Conservation (phyloP, 2,329 filamentous ascomycete species). For the Cryoendolithus antarcticus region DNA sequence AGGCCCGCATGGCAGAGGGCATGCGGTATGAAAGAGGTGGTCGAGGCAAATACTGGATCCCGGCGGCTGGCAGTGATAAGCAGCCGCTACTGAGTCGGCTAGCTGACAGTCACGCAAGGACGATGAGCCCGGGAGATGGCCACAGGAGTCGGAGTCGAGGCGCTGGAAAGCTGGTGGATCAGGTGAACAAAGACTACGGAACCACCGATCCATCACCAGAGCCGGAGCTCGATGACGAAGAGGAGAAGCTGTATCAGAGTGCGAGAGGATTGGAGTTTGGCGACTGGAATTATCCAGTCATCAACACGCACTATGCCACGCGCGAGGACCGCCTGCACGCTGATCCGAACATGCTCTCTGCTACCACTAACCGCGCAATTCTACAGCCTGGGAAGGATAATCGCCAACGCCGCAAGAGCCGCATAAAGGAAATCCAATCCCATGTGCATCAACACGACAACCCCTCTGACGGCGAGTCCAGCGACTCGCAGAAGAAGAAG, state of each 20-base stretch:
- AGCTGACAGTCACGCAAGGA: constrained; percentile 34
- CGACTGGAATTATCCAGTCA: constrained; percentile 96
- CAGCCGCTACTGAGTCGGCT: constrained; percentile 27
- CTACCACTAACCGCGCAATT: constrained; percentile 42
- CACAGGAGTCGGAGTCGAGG: constrained; percentile 23
- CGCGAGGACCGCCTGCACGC: constrained; percentile 51
- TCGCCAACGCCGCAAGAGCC: constrained; percentile 34
- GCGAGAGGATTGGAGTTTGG: constrained; percentile 65
- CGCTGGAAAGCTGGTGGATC: constrained; percentile 1
- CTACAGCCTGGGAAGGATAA: constrained; percentile 41
- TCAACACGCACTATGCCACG: constrained; percentile 67
- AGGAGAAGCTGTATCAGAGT: constrained; percentile 58
- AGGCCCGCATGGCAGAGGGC: constrained; percentile 78
- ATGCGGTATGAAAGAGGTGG: constrained; percentile 95
- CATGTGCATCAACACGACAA: constrained; percentile 27
- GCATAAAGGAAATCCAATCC: constrained; percentile 33
- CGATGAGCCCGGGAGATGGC: constrained; percentile 37
- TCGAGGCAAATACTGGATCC: constrained; percentile 97
- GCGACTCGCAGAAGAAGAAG: constrained; percentile 8
- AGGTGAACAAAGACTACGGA: constrained; percentile 29
- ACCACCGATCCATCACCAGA: constrained; percentile 36
- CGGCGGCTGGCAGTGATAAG: constrained; percentile 54
- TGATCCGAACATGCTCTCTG: constrained; percentile 41
- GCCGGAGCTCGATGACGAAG: constrained; percentile 51
- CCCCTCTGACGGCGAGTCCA: constrained; percentile 11